Base-by-base conservation (phyloP, 2,329 filamentous ascomycete species). In the Fusarium nodosum region DNA sequence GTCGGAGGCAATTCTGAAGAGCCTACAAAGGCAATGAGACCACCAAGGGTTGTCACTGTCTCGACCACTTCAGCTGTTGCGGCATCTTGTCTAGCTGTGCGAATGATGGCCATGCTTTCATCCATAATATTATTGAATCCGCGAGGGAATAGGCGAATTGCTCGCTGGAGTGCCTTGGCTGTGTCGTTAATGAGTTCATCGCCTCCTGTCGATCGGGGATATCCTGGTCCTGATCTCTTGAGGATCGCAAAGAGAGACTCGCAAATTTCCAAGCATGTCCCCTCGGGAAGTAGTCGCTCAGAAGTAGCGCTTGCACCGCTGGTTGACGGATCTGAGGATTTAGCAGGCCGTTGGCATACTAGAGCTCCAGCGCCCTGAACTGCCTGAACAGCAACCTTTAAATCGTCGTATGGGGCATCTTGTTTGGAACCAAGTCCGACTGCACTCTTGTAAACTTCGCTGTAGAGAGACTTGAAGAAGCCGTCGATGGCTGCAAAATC, bases 21-120 rank as follows among this genome's bases (percentile, higher is more conserved):
- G 30, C 84, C 83, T 48, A 88, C 78, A 56, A 82, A 84, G 5
- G 83, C 83, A 4, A 88, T 68, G 3, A 83, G 79, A 12, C 80
- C 78, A 6, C 84, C 77, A 4, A 85, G 76, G 30, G 74, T 74
- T 31, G 78, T 76, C 7, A 82, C 76, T 11, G 67, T 71, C 42
- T 75, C 69, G 7, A 71, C 67, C 7, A 74, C 71, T 12, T 77
- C 72, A 2, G 66, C 33, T 12, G 56, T 60, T 7, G 68, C 61
- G 15, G 54, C 53, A 6, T 68, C 54, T 24, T 65, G 55, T 56
- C 76, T 74, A 39, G 71, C 73, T 4, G 66, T 48, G 13, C 72
- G 74, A 26, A 80, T 71, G 9, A 76, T 66, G 5, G 57, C 53
- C 16, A 77, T 68, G 7, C 72, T 74, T 36, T 74, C 72, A 9